phyloP scores from a whole-genome alignment of 1,284 basidiomycete species.

The Amylostereum areolatum region DNA sequence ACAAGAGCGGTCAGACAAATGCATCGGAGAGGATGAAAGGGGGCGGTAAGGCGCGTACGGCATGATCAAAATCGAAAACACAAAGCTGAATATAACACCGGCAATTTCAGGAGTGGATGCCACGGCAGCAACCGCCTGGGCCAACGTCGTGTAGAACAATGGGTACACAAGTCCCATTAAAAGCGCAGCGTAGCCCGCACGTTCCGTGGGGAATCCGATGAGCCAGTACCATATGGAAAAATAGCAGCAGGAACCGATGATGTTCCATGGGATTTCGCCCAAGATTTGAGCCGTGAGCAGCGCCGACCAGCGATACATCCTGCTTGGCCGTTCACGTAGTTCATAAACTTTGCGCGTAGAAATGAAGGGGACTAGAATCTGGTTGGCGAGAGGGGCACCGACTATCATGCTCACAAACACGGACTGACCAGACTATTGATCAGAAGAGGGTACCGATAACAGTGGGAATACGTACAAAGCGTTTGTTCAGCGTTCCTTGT shows the following conservation, averaged over 20 bases:
- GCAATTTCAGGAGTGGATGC: not conserved
- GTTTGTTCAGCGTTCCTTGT: too few relatives aligned
- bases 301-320: conserved; percentile 47
- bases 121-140: conserved; percentile 6
- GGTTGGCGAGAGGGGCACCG: conserved; percentile 21
- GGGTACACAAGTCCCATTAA: conserved; percentile 26
- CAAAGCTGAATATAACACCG: not conserved
- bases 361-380: conserved; percentile 25
- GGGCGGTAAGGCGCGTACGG: conserved; percentile 3
- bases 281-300: conserved; percentile 19
- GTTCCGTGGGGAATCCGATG: conserved; percentile 15
- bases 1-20: not conserved
- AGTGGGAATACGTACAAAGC: too few relatives aligned
- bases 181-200: conserved; percentile 7
- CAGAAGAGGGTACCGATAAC: too few relatives aligned
- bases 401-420: conserved; percentile 23
- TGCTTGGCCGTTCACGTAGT: conserved; percentile 63
- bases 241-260: conserved; percentile 14
- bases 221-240: conserved; percentile 15
- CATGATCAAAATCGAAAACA: conserved; percentile 1
- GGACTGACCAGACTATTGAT: conserved; percentile 7
- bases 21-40: not conserved
- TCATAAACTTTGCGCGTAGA: conserved; percentile 54
- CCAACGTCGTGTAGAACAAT: conserved; percentile 4
- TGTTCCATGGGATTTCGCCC: conserved; percentile 18